These are phyloP conservation scores for Avena atlantica DNA, from an alignment of 176 grass and related monocot genomes.

Conservation along the genomic window DNA sequence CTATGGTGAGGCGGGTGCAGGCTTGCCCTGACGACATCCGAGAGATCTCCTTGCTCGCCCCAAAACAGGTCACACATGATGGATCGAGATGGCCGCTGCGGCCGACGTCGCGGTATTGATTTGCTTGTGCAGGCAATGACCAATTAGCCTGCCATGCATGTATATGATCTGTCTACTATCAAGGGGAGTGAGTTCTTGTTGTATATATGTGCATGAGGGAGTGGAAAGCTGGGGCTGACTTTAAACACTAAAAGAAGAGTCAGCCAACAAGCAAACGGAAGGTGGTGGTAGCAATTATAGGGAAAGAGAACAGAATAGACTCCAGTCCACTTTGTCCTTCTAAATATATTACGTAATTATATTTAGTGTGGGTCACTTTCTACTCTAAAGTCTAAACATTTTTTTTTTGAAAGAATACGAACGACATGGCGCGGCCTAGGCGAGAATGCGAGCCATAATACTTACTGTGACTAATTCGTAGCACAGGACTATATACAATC, in stretches of 20 bases:
- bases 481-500: background rate
- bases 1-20: conserved; percentile 14
- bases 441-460: background rate
- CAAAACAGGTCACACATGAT: conserved; percentile 91
- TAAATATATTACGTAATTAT: background rate
- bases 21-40: conserved; percentile 60
- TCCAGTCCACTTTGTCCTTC: background rate
- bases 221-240: background rate
- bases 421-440: background rate
- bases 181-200: background rate
- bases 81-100: background rate
- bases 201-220: conserved; percentile 30
- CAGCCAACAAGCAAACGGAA: background rate
- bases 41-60: conserved; percentile 81
- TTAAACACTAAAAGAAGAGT: conserved; percentile 7
- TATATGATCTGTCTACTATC: background rate
- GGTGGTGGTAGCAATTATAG: background rate
- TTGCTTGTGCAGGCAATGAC: background rate
- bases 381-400: conserved; percentile 1
- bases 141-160: conserved; percentile 6
- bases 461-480: background rate
- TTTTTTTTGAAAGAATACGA: background rate
- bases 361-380: background rate
- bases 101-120: background rate
- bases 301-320: background rate